Percentiles rank a stretch among this genome's conserved stretches.
These are phyloP conservation scores for Nitzschia putrida DNA, from an alignment of 108 stramenopile genomes.

Conservation along the genomic window DNA sequence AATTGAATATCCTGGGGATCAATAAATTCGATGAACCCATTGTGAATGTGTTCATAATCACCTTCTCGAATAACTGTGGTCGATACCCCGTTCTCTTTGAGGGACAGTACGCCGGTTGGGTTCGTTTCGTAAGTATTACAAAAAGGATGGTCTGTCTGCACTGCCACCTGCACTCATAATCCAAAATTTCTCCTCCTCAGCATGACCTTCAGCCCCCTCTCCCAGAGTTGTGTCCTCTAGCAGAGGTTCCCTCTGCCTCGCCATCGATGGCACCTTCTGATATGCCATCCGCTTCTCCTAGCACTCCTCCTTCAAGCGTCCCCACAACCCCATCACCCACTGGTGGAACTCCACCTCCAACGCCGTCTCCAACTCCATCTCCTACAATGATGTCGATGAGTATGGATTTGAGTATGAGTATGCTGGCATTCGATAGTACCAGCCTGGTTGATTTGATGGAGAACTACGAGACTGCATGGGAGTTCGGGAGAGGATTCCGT, in stretches of 20 bases:
- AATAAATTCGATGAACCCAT: constrained; percentile 35
- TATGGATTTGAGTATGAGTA: constrained; percentile 30
- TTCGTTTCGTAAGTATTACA: constrained; percentile 35
- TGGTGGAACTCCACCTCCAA: background rate
- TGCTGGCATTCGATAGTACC: constrained; percentile 4
- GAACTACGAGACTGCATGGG: background rate
- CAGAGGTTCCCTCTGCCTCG: constrained; percentile 1
- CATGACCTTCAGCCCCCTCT: constrained; percentile 28
- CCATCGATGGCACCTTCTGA: constrained; percentile 6
- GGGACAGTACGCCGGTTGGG: constrained; percentile 45
- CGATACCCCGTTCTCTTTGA: constrained; percentile 39
- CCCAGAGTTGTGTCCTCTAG: constrained; percentile 32
- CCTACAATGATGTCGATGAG: constrained; percentile 26
- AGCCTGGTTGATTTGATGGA: constrained; percentile 14
- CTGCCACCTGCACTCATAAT: background rate
- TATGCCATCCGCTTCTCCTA: constrained; percentile 3
- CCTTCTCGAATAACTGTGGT: constrained; percentile 36
- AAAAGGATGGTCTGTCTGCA: background rate
- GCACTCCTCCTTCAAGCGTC: background rate
- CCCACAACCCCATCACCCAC: constrained; percentile 1
- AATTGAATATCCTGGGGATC: constrained; percentile 40
- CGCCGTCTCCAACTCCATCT: constrained; percentile 5
- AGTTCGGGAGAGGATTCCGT: background rate
- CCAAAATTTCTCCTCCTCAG: constrained; percentile 12
- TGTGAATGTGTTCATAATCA: constrained; percentile 34